Conservation (phyloP, 768 basidiomycete genomes). For the Hypholoma fasciculare region DNA sequence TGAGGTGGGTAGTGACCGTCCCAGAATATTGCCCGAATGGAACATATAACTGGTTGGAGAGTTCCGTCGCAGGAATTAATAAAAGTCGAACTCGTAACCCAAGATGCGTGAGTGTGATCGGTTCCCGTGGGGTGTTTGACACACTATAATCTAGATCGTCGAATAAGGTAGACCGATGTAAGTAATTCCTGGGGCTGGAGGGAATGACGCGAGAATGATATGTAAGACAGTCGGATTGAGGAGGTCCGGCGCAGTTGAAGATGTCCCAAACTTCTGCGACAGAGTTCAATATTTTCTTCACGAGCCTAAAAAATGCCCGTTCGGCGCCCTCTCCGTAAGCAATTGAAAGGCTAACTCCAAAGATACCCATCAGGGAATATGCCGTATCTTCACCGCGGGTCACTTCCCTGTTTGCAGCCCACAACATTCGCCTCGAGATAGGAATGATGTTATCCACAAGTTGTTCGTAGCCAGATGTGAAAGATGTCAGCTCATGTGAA, state of each 20-base stretch:
- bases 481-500: neutral
- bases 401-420: slow-evolving; percentile 5
- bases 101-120: slow-evolving; percentile 3
- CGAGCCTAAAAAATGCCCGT: slow-evolving; percentile 4
- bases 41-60: neutral
- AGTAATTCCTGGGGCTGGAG: slow-evolving; percentile 2
- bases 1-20: neutral
- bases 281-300: slow-evolving; percentile 5
- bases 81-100: slow-evolving; percentile 2
- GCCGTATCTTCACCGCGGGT: slow-evolving; percentile 9
- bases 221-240: neutral
- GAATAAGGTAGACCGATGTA: slow-evolving; percentile 1
- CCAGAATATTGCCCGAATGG: slow-evolving; percentile 3
- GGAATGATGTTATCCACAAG: neutral
- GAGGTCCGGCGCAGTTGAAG: slow-evolving; percentile 3
- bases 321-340: slow-evolving; percentile 9
- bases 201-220: slow-evolving; percentile 3
- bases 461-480: slow-evolving; percentile 1
- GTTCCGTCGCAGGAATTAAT: neutral
- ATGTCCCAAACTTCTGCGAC: slow-evolving; percentile 7
- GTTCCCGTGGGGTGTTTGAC: slow-evolving; percentile 2
- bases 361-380: slow-evolving; percentile 8
- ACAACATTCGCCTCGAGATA: slow-evolving; percentile 4
- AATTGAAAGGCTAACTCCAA: slow-evolving; percentile 5
- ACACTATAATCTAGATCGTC: slow-evolving; percentile 3